These are phyloP conservation scores for Ogataea paradorogensis DNA, from an alignment of 805 yeast species.

Conservation along the genomic window DNA sequence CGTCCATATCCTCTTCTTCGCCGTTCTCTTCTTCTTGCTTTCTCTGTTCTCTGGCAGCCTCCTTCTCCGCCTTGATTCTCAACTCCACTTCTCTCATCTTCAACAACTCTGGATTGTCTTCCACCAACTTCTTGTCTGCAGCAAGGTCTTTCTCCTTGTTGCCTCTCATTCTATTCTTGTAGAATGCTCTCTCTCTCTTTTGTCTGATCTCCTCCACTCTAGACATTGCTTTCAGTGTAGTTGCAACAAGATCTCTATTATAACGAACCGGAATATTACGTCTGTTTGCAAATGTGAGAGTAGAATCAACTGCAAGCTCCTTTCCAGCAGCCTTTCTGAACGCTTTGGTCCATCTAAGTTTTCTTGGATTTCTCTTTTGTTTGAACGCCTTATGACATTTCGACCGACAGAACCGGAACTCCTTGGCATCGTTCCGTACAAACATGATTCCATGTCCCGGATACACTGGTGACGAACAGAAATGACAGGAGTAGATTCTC, in stretches of 20 bases:
- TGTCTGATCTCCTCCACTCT: slow-evolving; percentile 94
- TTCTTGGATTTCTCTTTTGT: slow-evolving; percentile 97
- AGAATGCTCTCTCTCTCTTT: slow-evolving; percentile 97
- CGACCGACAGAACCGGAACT: slow-evolving; percentile 94
- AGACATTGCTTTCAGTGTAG: slow-evolving; percentile 92
- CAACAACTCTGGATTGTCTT: slow-evolving; percentile 81
- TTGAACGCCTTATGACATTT: slow-evolving; percentile 97
- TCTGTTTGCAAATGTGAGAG: slow-evolving; percentile 93
- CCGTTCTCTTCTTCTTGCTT: slow-evolving; percentile 42
- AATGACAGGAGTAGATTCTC: slow-evolving; percentile 92
- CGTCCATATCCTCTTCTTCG: slow-evolving; percentile 45
- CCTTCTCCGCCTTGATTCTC: slow-evolving; percentile 69
- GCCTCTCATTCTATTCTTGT: slow-evolving; percentile 98
- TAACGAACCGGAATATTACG: slow-evolving; percentile 98
- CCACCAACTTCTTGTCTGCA: slow-evolving; percentile 85
- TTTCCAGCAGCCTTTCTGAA: slow-evolving; percentile 99
- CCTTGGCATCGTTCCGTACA: slow-evolving; percentile 97
- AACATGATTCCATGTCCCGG: slow-evolving; percentile 95
- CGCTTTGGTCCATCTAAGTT: slow-evolving; percentile 97
- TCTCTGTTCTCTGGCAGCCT: slow-evolving; percentile 55
- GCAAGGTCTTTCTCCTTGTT: slow-evolving; percentile 85
- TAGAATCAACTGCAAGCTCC: slow-evolving; percentile 95
- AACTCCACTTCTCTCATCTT: slow-evolving; percentile 92
- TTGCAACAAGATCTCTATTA: slow-evolving; percentile 92
- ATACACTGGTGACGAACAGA: slow-evolving; percentile 95